Percentiles rank a stretch among this genome's conserved stretches.
These are phyloP conservation scores for Fimicolochytrium jonesii DNA, from an alignment of 192 early-diverging fungal genomes.

Conservation along the genomic window DNA sequence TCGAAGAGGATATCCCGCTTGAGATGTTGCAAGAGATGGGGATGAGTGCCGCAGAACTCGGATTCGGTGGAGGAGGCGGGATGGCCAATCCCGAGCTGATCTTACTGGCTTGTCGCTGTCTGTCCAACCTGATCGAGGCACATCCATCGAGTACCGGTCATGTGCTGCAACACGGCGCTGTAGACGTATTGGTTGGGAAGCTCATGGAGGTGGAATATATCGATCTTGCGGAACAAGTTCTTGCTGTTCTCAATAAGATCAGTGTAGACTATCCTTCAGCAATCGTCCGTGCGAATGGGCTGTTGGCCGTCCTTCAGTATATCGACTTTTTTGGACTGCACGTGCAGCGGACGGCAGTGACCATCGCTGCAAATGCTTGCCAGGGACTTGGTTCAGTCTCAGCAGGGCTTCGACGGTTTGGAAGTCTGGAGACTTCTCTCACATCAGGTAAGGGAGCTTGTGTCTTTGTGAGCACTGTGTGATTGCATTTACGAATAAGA, in stretches of 20 bases:
- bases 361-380: conserved; percentile 53
- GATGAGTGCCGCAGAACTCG: conserved; percentile 37
- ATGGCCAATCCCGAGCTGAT: conserved; percentile 68
- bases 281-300: conserved; percentile 67
- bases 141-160: conserved; percentile 62
- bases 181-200: conserved; percentile 69
- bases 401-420: too few relatives aligned
- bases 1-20: conserved; percentile 27
- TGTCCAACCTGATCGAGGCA: conserved; percentile 86
- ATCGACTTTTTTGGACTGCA: conserved; percentile 87
- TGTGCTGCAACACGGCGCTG: conserved; percentile 65
- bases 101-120: conserved; percentile 84
- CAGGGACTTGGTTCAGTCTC: conserved; percentile 24
- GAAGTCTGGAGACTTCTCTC: too few relatives aligned
- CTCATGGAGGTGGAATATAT: conserved; percentile 85
- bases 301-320: conserved; percentile 73
- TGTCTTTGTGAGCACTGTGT: too few relatives aligned
- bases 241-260: conserved; percentile 74
- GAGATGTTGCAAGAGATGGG: conserved; percentile 31
- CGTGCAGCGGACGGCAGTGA: conserved; percentile 76
- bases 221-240: conserved; percentile 85
- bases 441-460: too few relatives aligned
- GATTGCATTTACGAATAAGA: too few relatives aligned
- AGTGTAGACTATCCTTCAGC: conserved; percentile 66
- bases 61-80: conserved; percentile 22